Percentiles rank a stretch among this genome's conserved stretches.
Evolutionary conservation across 1,139 yeast species (phyloP).

Genomic region (Protomyces lactucae-debilis): DNA sequence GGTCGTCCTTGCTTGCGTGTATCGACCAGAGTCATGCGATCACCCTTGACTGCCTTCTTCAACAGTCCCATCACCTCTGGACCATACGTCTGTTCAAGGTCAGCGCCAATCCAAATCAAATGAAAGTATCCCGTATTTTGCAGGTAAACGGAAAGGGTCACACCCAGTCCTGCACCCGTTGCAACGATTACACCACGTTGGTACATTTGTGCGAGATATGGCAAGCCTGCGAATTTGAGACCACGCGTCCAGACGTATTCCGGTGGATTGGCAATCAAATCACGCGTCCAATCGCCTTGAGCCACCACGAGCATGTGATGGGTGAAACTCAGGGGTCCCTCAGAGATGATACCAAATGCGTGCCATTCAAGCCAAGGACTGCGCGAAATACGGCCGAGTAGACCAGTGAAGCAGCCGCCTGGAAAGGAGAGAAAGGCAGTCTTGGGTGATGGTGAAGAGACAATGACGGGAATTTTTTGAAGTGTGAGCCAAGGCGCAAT

Average conservation of each 20-base stretch:
- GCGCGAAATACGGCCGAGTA: constrained; percentile 16
- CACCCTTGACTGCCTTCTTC: constrained; percentile 14
- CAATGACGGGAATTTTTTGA: constrained; percentile 10
- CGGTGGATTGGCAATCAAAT: constrained; percentile 18
- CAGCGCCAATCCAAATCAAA: constrained; percentile 22
- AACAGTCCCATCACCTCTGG: constrained; percentile 16
- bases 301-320: constrained; percentile 26
- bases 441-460: constrained; percentile 16
- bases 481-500: constrained; percentile 22
- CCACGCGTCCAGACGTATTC: constrained; percentile 21
- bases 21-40: constrained; percentile 18
- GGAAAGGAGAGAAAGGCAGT: constrained; percentile 22
- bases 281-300: constrained; percentile 24
- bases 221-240: constrained; percentile 20
- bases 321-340: constrained; percentile 17
- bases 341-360: constrained; percentile 21
- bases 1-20: constrained; percentile 19
- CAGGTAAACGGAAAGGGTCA: constrained; percentile 19
- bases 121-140: constrained; percentile 21
- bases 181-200: constrained; percentile 24
- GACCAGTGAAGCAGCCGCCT: constrained; percentile 22
- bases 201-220: constrained; percentile 23
- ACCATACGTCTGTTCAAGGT: constrained; percentile 14
- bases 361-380: constrained; percentile 26
- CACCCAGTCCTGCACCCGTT: constrained; percentile 25